These are phyloP conservation scores for Sarcodon sp. DNA, from an alignment of 768 basidiomycete species.

Conservation along the genomic window DNA sequence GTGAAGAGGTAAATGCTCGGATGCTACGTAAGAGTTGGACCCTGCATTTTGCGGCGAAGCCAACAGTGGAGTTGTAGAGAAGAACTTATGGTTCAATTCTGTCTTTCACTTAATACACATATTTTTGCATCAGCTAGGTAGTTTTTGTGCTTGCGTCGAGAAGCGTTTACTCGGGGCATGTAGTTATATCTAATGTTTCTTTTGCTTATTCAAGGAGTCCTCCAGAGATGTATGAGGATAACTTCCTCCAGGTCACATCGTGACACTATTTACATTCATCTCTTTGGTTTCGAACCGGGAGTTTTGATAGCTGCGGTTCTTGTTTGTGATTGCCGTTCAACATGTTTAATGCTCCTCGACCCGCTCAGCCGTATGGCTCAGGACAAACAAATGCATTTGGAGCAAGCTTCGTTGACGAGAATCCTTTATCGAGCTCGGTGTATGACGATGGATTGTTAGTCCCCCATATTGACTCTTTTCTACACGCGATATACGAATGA, in stretches of 20 bases:
- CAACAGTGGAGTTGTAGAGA: slow-evolving; percentile 15
- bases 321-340: slow-evolving; percentile 4
- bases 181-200: too few species aligned
- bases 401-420: slow-evolving; percentile 63
- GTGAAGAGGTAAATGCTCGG: slow-evolving; percentile 74
- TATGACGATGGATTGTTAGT: slow-evolving; percentile 54
- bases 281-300: too few species aligned
- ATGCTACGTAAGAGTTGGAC: slow-evolving; percentile 86
- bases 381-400: slow-evolving; percentile 34
- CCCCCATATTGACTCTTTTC: slow-evolving; percentile 42
- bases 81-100: too few species aligned
- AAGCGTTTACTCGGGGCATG: too few species aligned
- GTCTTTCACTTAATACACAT: too few species aligned
- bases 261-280: too few species aligned
- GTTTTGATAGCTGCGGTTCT: too few species aligned
- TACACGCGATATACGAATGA: slow-evolving; percentile 55
- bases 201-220: too few species aligned
- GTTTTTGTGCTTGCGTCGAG: too few species aligned
- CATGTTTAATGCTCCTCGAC: slow-evolving; percentile 83
- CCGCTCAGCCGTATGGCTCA: slow-evolving; percentile 52
- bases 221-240: too few species aligned
- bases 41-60: slow-evolving; percentile 80
- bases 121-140: too few species aligned
- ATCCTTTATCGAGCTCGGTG: slow-evolving; percentile 55
- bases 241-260: too few species aligned